phyloP scores from a whole-genome alignment of 2,329 filamentous ascomycete genomes.

The Nemania bipapillata region DNA sequence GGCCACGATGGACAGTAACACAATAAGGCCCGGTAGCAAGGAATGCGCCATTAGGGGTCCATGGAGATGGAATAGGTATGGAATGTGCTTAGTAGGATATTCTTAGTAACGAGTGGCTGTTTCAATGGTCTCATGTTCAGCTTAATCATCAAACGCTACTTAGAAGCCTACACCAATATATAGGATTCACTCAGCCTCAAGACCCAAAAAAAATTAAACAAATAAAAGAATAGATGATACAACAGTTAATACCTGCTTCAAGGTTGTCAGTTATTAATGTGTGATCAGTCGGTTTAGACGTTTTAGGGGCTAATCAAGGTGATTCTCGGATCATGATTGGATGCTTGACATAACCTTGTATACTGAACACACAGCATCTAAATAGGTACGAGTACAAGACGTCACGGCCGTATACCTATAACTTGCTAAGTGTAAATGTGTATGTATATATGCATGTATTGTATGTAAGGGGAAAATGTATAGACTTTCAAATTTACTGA shows the following conservation, averaged over 20 bases:
- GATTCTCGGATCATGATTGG: neutral
- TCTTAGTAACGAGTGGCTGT: constrained; percentile 6
- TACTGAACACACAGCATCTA: too few species aligned
- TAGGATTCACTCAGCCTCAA: constrained; percentile 17
- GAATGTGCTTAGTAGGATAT: neutral
- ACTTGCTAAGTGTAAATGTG: neutral
- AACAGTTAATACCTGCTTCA: constrained; percentile 2
- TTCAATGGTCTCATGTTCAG: constrained; percentile 10
- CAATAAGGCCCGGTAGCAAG: neutral
- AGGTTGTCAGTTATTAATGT: constrained; percentile 7
- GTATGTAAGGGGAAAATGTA: too few species aligned
- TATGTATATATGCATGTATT: too few species aligned
- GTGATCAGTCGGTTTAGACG: neutral
- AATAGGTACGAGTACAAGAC: too few species aligned
- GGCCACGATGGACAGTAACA: neutral
- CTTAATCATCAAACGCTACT: neutral
- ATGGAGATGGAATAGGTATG: too few species aligned
- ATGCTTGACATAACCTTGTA: neutral
- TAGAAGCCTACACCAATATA: neutral
- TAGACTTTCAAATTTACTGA: neutral
- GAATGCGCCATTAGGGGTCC: neutral
- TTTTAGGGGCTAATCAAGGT: neutral
- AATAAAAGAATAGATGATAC: neutral
- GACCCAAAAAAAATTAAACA: neutral
- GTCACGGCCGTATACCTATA: neutral